Base-by-base conservation (phyloP, 1,284 basidiomycete species). In the Hymenochaete sp. region DNA sequence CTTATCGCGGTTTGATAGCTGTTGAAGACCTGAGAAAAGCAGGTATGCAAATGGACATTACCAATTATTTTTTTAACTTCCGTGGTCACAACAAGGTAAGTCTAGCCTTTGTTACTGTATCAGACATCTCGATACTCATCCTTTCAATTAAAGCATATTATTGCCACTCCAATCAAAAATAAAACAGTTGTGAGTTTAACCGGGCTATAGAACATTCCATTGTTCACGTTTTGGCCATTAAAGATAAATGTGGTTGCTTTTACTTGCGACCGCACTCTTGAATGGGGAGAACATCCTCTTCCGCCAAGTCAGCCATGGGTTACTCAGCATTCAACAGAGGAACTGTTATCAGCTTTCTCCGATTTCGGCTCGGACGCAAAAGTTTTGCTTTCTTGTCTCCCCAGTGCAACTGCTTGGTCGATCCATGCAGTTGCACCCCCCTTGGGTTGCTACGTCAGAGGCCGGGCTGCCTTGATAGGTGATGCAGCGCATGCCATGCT, bases 401-500 rank as follows among this genome's bases (percentile, higher is more conserved):
- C 69, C 31, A 63, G 64, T 14, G 70, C 75, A 1, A 73, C 62
- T 51, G 76, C 72, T 57, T 82, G 79, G 80, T 68, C 65, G 3
- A 71, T 82, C 32, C 78, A 79, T 52, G 65, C 68, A 18, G 49
- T 79, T 6, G 54, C 68, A 45, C 74, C 74, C 0, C 70, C 70
- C 1, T 59, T 82, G 28, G 50, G 62, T 4, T 70, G 59, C 9
- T 82, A 67, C 52, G 61, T 69, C 19, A 64, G 65, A 24, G 71
- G 67, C 0, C 62, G 63, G 3, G 62, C 80, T 5, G 74, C 71
- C 1, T 59, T 82, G 13, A 61, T 78, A 9, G 78, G 78, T 4
- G 79, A 81, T 57, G 72, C 77, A 2, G 74, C 73, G 11, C 78
- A 81, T 55, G 75, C 65, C 0, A 80, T 77, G 68, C 57, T 70